Percentiles rank a stretch among this genome's conserved stretches.
phyloP scores from a whole-genome alignment of 176 grass and related monocot genomes.

The Musa beccarii region DNA sequence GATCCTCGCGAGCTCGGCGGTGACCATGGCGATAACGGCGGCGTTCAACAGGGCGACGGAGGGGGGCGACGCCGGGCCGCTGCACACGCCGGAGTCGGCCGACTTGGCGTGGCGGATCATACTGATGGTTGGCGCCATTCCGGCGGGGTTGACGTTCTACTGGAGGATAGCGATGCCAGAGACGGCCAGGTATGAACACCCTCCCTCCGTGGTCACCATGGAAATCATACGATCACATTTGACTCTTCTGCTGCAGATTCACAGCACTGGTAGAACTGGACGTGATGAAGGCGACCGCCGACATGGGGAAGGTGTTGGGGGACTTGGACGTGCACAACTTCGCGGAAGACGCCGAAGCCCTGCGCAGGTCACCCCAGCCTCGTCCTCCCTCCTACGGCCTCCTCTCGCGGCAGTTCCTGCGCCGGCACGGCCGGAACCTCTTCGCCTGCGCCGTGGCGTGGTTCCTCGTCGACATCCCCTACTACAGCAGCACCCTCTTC shows the following conservation, averaged over 20 bases:
- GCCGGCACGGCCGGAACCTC: slow-evolving; percentile 24
- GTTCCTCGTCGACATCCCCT: slow-evolving; percentile 36
- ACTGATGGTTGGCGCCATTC: slow-evolving; percentile 33
- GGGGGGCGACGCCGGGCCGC: neutral
- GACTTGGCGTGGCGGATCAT: slow-evolving; percentile 38
- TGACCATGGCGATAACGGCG: slow-evolving; percentile 55
- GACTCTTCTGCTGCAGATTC: slow-evolving; percentile 27
- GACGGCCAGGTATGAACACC: slow-evolving; percentile 28
- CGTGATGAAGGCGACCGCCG: slow-evolving; percentile 47
- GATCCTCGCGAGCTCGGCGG: slow-evolving; percentile 58
- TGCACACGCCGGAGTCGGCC: slow-evolving; percentile 16
- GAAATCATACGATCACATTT: no score
- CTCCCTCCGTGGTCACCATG: no score
- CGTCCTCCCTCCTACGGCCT: slow-evolving; percentile 11
- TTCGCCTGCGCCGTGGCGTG: slow-evolving; percentile 34
- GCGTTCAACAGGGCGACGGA: slow-evolving; percentile 35
- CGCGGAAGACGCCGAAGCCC: neutral
- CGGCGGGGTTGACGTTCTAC: slow-evolving; percentile 30
- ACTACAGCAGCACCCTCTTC: slow-evolving; percentile 39
- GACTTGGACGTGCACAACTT: slow-evolving; percentile 18
- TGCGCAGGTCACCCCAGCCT: neutral
- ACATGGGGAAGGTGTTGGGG: slow-evolving; percentile 27
- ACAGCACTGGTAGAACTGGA: slow-evolving; percentile 54
- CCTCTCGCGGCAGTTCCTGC: slow-evolving; percentile 26
- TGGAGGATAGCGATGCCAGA: slow-evolving; percentile 40